Percentiles rank a stretch among this genome's conserved stretches.
Conservation (phyloP, 2,329 filamentous ascomycete genomes). For the Diaporthe caulivora region DNA sequence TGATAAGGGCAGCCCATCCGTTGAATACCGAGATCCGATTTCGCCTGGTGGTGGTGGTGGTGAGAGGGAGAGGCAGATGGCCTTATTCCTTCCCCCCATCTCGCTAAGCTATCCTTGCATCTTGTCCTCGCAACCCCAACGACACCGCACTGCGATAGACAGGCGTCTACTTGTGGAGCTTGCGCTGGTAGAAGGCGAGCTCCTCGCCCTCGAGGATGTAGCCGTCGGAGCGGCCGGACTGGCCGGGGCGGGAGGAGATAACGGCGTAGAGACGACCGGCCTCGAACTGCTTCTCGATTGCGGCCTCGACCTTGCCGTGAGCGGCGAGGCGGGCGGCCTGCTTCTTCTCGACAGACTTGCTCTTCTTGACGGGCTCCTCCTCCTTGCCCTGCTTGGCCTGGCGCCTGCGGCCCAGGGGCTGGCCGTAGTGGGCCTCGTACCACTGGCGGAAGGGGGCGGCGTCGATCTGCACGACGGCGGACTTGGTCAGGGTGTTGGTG, state of each 20-base stretch:
- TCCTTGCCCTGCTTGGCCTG: slow-evolving; percentile 81
- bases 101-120: slow-evolving; percentile 35
- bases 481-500: slow-evolving; percentile 99
- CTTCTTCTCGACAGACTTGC: slow-evolving; percentile 96
- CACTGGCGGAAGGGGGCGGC: slow-evolving; percentile 99
- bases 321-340: slow-evolving; percentile 87
- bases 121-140: not conserved
- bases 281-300: slow-evolving; percentile 99
- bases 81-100: not conserved
- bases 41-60: slow-evolving; percentile 35
- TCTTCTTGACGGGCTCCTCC: slow-evolving; percentile 86
- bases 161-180: slow-evolving; percentile 91
- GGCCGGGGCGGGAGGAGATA: slow-evolving; percentile 91
- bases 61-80: not conserved
- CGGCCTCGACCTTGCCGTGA: slow-evolving; percentile 90
- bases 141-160: not conserved
- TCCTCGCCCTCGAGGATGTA: slow-evolving; percentile 99
- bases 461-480: slow-evolving; percentile 98
- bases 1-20: slow-evolving; percentile 39
- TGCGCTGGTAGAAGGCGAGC: slow-evolving; percentile 99
- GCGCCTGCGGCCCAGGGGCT: slow-evolving; percentile 87
- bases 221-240: slow-evolving; percentile 96
- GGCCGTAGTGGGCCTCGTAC: slow-evolving; percentile 99
- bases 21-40: slow-evolving; percentile 41
- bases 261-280: slow-evolving; percentile 97